Evolutionary conservation across 1,139 yeast species (phyloP).

Genomic region (Sporopachydermia cereana): DNA sequence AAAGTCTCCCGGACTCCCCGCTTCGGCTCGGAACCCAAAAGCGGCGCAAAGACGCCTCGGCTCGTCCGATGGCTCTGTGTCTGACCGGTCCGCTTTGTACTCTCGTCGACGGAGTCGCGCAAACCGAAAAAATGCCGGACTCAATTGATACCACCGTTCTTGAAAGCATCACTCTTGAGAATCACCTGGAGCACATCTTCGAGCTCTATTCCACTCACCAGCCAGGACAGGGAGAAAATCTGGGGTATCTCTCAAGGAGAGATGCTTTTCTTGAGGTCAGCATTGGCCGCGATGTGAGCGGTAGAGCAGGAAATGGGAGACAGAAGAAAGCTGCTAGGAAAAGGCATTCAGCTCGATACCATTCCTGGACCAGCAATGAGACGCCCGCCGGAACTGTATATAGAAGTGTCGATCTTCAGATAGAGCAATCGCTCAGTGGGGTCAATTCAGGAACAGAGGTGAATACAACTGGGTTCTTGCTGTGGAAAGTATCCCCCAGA

Average conservation of each 20-base stretch:
- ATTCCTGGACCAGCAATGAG: constrained; percentile 24
- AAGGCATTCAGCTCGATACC: constrained; percentile 19
- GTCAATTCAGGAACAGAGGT: constrained; percentile 29
- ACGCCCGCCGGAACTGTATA: constrained; percentile 7
- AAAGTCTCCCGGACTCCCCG: no score
- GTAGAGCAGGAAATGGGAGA: no score
- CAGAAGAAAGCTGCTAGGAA: no score
- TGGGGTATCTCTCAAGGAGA: constrained; percentile 39
- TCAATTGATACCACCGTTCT: constrained; percentile 3
- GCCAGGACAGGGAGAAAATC: constrained; percentile 25
- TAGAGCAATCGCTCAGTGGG: constrained; percentile 33
- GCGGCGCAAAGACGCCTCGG: no score
- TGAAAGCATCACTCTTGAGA: constrained; percentile 17
- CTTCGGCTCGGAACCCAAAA: no score
- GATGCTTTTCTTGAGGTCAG: constrained; percentile 23
- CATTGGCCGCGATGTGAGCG: constrained; percentile 24
- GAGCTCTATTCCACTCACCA: constrained; percentile 33
- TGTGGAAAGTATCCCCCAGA: constrained; percentile 46
- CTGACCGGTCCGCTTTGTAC: no score
- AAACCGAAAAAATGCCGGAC: no score
- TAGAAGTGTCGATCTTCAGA: constrained; percentile 21
- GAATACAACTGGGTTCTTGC: constrained; percentile 57
- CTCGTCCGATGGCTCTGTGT: no score
- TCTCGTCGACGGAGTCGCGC: no score
- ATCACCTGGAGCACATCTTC: constrained; percentile 36